Evolutionary conservation across 2,329 filamentous ascomycete genomes (phyloP).

Genomic region (Phaeosphaeriaceae sp.): DNA sequence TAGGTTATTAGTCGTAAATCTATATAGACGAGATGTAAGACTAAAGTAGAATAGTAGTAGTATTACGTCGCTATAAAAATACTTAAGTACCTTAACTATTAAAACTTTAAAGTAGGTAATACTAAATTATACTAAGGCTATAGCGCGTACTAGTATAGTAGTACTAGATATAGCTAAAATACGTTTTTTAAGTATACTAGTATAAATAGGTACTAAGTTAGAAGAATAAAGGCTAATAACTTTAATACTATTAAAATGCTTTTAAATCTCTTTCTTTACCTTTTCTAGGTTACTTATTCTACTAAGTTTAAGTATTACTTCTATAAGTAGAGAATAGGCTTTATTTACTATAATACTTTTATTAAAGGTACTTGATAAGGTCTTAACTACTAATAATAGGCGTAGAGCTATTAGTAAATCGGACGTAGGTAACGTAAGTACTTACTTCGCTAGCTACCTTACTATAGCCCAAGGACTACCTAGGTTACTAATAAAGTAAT

Average conservation of each 20-base stretch:
- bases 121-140: not conserved
- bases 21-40: no score
- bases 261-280: not conserved
- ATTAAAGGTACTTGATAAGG: not conserved
- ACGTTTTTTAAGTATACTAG: not conserved
- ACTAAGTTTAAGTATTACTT: not conserved
- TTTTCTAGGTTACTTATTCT: not conserved
- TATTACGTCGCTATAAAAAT: no score
- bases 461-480: no score
- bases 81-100: no score
- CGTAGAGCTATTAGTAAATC: no score
- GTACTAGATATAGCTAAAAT: not conserved
- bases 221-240: not conserved
- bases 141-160: not conserved
- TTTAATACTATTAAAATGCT: not conserved
- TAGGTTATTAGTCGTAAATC: no score
- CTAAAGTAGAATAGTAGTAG: no score
- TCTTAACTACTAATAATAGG: no score
- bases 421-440: no score
- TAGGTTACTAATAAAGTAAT: not conserved
- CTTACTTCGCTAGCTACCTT: no score
- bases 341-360: not conserved
- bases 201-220: not conserved
- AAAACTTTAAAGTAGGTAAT: not conserved
- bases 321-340: not conserved